Base-by-base conservation (phyloP, 345 rosid species). In the Crucihimalaya himalaica region DNA sequence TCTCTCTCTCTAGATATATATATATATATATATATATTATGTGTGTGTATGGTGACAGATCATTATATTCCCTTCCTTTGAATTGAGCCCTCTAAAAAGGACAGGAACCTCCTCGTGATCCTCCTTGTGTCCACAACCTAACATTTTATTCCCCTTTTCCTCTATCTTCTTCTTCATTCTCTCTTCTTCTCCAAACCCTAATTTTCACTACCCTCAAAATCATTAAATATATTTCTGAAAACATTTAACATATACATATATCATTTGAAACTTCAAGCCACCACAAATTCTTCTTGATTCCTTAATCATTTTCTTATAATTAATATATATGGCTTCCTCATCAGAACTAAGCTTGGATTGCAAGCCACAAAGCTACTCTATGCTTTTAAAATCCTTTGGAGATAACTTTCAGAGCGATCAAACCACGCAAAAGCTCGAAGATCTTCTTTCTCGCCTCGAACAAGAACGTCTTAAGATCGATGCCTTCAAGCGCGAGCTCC, bases 401-500 rank as follows among this genome's bases (percentile, higher is more conserved):
- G 95, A 90, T n/a, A 87, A 82, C 16, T 75, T 71, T 27, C 81
- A 76, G 35, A 66, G 43, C 20, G 86, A 85, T 59, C 81, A 59
- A 60, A 92, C 89, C 15, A 82, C 89, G 43, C 97, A 85, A 40
- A 88, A 84, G 84, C 95, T 96, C 6, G 97, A 92, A 83, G 97
- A 96, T 50, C 81, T 88, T 77, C 89, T 96, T 19, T 71, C 87
- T 71, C 87, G 78, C 37, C 98, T 96, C 19, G 98, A 96, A 62
- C 97, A 92, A 66, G 99, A 96, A 74, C 86, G 96, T 37, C 85
- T 87, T 72, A 96, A 96, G 91, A 92, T 96, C 61, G 99, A 96
- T 69, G 99, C 96, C 23, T 90, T 96, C 84, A 96, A 96, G 79
- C 96, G 99, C 8, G 99, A 96, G 80, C 91, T 96, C 21, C 99